A percentile compares a stretch with the other conserved stretches of the same genome.
Conservation (phyloP, 345 rosid genomes). For the Sisymbrium irio region DNA sequence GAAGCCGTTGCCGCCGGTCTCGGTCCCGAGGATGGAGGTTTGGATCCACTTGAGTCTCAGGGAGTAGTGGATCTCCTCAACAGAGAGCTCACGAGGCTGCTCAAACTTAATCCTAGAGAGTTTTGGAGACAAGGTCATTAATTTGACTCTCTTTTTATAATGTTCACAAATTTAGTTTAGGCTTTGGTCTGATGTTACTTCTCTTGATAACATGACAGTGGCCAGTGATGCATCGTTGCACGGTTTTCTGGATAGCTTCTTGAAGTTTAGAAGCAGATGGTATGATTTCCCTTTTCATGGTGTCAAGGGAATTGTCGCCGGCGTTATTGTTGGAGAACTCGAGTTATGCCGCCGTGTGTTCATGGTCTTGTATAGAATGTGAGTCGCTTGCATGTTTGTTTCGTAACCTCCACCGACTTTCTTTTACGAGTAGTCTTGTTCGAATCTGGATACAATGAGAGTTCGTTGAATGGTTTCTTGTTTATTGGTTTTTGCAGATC, state of each 20-base stretch:
- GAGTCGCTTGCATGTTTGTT: constrained; percentile 33
- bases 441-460: neutral
- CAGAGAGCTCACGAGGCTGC: constrained; percentile 74
- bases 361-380: constrained; percentile 90
- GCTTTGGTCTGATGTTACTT: neutral
- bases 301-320: constrained; percentile 80
- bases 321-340: constrained; percentile 78
- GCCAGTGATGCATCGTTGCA: constrained; percentile 76
- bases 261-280: constrained; percentile 88
- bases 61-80: constrained; percentile 89
- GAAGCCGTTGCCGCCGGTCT: constrained; percentile 91
- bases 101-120: constrained; percentile 69
- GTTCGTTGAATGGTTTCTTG: neutral
- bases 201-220: constrained; percentile 41
- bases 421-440: neutral
- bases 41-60: constrained; percentile 93
- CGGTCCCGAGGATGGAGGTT: constrained; percentile 71
- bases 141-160: neutral
- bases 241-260: constrained; percentile 74
- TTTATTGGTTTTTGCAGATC: constrained; percentile 53
- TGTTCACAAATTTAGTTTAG: neutral
- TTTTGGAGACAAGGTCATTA: constrained; percentile 89
- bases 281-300: constrained; percentile 92
- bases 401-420: neutral
- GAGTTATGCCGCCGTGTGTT: constrained; percentile 81